Conservation (phyloP, 2,329 filamentous ascomycete genomes). For the Malbranchea cinnamomea region DNA sequence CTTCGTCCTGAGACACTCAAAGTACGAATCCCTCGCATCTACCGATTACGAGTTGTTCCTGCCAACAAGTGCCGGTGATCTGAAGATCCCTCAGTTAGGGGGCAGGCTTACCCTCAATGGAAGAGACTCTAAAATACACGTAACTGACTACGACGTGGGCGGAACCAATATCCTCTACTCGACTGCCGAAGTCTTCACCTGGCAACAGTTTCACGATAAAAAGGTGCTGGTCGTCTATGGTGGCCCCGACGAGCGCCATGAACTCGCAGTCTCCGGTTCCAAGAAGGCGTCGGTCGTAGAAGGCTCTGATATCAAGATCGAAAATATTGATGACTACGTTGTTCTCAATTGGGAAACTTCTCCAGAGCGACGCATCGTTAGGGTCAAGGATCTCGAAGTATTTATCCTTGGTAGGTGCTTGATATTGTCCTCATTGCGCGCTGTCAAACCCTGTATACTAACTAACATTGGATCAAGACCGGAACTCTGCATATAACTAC, state of each 20-base stretch:
- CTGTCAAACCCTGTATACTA: slow-evolving; percentile 4
- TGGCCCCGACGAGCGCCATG: slow-evolving; percentile 25
- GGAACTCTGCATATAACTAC: slow-evolving; percentile 31
- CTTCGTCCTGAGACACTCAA: slow-evolving; percentile 52
- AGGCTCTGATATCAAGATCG: slow-evolving; percentile 19
- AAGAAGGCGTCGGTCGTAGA: slow-evolving; percentile 17
- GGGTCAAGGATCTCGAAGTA: slow-evolving; percentile 34
- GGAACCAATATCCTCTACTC: slow-evolving; percentile 29
- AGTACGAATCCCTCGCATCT: slow-evolving; percentile 44
- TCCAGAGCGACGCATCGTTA: slow-evolving; percentile 27
- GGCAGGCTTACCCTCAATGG: slow-evolving; percentile 24
- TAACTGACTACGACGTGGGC: slow-evolving; percentile 27
- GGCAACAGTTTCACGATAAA: slow-evolving; percentile 44
- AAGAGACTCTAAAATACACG: slow-evolving; percentile 31
- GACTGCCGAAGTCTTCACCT: slow-evolving; percentile 31
- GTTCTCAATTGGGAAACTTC: slow-evolving; percentile 41
- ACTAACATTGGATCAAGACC: slow-evolving; percentile 29
- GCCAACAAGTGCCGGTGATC: slow-evolving; percentile 22
- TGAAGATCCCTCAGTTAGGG: slow-evolving; percentile 28
- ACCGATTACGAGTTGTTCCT: slow-evolving; percentile 51
- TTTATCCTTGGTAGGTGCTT: slow-evolving; percentile 35
- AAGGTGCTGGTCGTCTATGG: slow-evolving; percentile 33
- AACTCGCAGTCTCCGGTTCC: slow-evolving; percentile 22
- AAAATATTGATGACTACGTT: slow-evolving; percentile 16
- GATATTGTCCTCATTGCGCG: neutral